Evolutionary conservation across 2,329 filamentous ascomycete species (phyloP).

Genomic region (Talaromyces sp.): DNA sequence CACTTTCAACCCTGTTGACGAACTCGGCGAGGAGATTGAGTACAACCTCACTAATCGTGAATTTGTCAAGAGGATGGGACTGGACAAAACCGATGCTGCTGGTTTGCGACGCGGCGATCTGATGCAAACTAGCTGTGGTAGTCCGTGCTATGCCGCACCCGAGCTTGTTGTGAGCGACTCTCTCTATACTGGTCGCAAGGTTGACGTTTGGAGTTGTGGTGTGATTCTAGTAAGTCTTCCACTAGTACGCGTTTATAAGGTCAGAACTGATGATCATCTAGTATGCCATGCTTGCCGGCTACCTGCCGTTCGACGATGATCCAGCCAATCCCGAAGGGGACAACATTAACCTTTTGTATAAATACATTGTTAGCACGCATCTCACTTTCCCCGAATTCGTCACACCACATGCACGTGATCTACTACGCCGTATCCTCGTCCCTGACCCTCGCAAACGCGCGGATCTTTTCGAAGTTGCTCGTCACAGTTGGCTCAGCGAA

Average conservation of each 20-base stretch:
- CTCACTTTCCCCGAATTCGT: constrained; percentile 99
- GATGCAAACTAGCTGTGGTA: constrained; percentile 99
- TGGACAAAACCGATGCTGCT: constrained; percentile 72
- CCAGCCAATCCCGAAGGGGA: constrained; percentile 97
- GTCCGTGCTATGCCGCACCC: constrained; percentile 94
- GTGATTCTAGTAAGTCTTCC: constrained; percentile 73
- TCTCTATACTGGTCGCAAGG: constrained; percentile 92
- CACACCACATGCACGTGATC: constrained; percentile 88
- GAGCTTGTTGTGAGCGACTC: constrained; percentile 97
- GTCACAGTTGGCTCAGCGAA: constrained; percentile 96
- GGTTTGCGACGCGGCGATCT: constrained; percentile 82
- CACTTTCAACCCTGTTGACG: constrained; percentile 85
- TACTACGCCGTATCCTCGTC: constrained; percentile 87
- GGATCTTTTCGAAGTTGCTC: constrained; percentile 92
- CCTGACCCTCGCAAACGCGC: constrained; percentile 92
- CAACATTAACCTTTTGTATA: constrained; percentile 98
- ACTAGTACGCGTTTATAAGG: too few species aligned
- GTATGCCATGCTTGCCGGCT: constrained; percentile 98
- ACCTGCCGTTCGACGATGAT: constrained; percentile 96
- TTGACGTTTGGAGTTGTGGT: constrained; percentile 98
- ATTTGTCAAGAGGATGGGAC: constrained; percentile 77
- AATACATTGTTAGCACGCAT: constrained; percentile 96
- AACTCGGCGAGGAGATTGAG: constrained; percentile 86
- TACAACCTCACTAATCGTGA: constrained; percentile 81
- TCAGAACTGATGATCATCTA: constrained; percentile 39